These are phyloP conservation scores for Coemansia sp. DNA, from an alignment of 192 early-diverging fungal genomes.

Conservation along the genomic window DNA sequence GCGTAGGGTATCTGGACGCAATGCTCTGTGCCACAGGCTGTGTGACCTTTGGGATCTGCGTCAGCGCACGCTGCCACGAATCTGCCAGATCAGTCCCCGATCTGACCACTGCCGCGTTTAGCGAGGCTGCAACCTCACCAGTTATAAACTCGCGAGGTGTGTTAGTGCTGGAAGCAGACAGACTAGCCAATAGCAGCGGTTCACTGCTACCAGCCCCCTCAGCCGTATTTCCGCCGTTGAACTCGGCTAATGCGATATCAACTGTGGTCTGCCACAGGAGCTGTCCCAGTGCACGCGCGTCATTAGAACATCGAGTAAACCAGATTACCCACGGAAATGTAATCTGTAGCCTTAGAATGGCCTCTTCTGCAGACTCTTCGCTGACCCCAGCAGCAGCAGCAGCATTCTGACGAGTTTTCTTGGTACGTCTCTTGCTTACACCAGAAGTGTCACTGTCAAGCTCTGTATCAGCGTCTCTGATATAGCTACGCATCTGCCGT, in stretches of 20 bases:
- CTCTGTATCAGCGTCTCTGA: slow-evolving; percentile 12
- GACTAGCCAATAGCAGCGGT: not conserved
- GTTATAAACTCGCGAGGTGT: slow-evolving; percentile 11
- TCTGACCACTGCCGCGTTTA: slow-evolving; percentile 23
- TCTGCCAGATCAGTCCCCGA: slow-evolving; percentile 32
- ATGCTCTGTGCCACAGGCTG: slow-evolving; percentile 34
- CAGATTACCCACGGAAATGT: slow-evolving; percentile 31
- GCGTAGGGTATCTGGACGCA: slow-evolving; percentile 31
- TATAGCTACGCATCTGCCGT: slow-evolving; percentile 28
- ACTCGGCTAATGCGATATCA: slow-evolving; percentile 30
- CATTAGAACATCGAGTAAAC: slow-evolving; percentile 34
- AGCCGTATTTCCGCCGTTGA: not conserved
- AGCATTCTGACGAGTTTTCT: not conserved
- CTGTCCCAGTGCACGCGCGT: slow-evolving; percentile 17
- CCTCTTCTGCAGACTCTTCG: slow-evolving; percentile 24
- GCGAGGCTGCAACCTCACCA: slow-evolving; percentile 8
- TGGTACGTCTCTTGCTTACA: not conserved
- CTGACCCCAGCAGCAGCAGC: not conserved
- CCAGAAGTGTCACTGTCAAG: not conserved
- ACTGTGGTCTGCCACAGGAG: slow-evolving; percentile 33
- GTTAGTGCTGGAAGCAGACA: not conserved
- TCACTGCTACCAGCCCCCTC: not conserved
- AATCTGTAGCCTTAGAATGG: slow-evolving; percentile 30
- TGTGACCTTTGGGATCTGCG: slow-evolving; percentile 47
- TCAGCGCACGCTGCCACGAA: slow-evolving; percentile 35